A percentile compares a stretch with the other conserved stretches of the same genome.
Conservation (phyloP, 1,139 yeast species). For the Yamadazyma atmosphaerica region DNA sequence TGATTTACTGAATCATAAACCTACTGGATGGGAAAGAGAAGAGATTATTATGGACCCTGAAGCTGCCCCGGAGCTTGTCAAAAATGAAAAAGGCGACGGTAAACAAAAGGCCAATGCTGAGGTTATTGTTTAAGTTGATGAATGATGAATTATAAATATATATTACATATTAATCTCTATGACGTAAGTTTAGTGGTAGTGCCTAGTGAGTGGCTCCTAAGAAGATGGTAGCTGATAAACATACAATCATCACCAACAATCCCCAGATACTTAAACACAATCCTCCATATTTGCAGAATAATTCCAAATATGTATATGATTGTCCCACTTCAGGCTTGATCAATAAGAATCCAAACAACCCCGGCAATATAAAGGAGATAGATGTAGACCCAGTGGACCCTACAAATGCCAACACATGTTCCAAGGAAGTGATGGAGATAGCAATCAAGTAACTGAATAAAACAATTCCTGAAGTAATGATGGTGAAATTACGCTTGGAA, state of each 20-base stretch:
- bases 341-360: conserved; percentile 78
- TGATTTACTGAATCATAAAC: conserved; percentile 48
- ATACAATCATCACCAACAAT: conserved; percentile 69
- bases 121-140: background rate
- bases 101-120: background rate
- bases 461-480: conserved; percentile 68
- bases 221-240: conserved; percentile 72
- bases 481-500: conserved; percentile 51
- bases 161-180: background rate
- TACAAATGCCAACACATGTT: conserved; percentile 84
- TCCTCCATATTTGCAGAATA: conserved; percentile 56
- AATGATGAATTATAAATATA: background rate
- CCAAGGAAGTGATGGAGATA: conserved; percentile 72
- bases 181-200: no score
- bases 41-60: conserved; percentile 37
- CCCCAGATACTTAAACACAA: conserved; percentile 74
- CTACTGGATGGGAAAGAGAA: conserved; percentile 64
- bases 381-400: conserved; percentile 96
- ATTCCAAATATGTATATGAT: conserved; percentile 38
- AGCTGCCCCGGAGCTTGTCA: background rate
- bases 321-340: conserved; percentile 45
- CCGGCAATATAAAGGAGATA: conserved; percentile 90
- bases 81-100: background rate
- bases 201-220: conserved; percentile 55
- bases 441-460: conserved; percentile 71